Evolutionary conservation across 306 rosid species (phyloP).

Genomic region (Vigna angularis): DNA sequence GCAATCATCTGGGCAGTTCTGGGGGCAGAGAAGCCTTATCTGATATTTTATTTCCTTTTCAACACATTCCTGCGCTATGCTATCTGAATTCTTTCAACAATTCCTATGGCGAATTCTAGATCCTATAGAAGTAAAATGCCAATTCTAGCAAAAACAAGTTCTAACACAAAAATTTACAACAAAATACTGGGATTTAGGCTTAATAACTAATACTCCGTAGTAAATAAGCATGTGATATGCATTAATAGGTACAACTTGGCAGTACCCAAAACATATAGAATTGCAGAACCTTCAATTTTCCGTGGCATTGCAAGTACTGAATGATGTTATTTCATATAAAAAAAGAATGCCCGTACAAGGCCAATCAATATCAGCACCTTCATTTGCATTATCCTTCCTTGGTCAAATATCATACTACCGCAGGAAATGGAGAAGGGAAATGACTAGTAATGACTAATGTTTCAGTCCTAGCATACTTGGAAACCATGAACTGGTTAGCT

Average conservation of each 20-base stretch:
- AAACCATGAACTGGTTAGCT: too few species aligned
- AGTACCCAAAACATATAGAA: conserved; percentile 13
- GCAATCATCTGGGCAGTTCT: neutral
- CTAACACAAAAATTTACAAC: neutral
- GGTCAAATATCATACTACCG: too few species aligned
- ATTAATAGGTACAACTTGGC: conserved; percentile 4
- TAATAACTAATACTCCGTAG: neutral
- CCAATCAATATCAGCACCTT: neutral
- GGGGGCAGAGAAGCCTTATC: neutral
- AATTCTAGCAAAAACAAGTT: neutral
- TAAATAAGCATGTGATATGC: neutral
- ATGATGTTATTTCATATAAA: neutral
- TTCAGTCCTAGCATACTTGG: neutral
- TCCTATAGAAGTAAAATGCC: neutral
- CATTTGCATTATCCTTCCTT: too few species aligned
- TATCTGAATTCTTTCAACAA: neutral
- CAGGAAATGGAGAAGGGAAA: neutral
- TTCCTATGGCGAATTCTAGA: neutral
- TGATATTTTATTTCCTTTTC: neutral
- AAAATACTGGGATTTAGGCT: neutral
- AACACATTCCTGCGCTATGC: neutral
- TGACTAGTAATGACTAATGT: neutral
- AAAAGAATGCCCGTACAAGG: neutral
- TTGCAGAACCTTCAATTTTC: neutral
- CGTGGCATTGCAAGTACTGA: neutral